phyloP scores from a whole-genome alignment of 768 basidiomycete genomes.

The Sistotremastrum suecicum region DNA sequence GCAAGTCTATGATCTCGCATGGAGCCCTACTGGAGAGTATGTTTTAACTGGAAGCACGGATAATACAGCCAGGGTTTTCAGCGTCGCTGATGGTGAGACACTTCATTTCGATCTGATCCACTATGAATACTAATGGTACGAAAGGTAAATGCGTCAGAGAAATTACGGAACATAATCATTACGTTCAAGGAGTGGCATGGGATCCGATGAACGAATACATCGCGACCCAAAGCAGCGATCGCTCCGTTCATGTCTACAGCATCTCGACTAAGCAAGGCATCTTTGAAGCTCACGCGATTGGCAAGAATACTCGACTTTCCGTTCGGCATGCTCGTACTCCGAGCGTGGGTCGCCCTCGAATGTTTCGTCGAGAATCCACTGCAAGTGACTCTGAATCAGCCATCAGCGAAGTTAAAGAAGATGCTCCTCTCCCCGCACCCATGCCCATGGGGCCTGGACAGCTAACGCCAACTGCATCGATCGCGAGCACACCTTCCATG shows the following conservation, averaged over 20 bases:
- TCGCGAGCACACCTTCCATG: conserved; percentile 22
- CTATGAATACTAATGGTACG: conserved; percentile 7
- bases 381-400: conserved; percentile 64
- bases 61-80: conserved; percentile 80
- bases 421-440: conserved; percentile 17
- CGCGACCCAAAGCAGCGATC: conserved; percentile 92
- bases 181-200: conserved; percentile 98
- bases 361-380: conserved; percentile 57
- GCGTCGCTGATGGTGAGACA: conserved; percentile 50
- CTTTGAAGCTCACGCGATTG: conserved; percentile 83
- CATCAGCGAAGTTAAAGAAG: conserved; percentile 37
- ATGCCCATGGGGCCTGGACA: conserved; percentile 24
- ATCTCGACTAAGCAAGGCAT: conserved; percentile 66
- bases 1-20: conserved; percentile 96
- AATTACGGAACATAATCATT: conserved; percentile 89
- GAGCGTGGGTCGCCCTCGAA: conserved; percentile 42
- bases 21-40: conserved; percentile 92
- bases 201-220: conserved; percentile 96
- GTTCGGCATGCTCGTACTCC: conserved; percentile 61
- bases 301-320: conserved; percentile 71
- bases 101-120: not conserved
- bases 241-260: conserved; percentile 89
- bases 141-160: conserved; percentile 78
- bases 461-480: conserved; percentile 8
- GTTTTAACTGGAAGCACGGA: conserved; percentile 96